phyloP scores from a whole-genome alignment of 73 alveolate genomes.

The Uronychia setigera region DNA sequence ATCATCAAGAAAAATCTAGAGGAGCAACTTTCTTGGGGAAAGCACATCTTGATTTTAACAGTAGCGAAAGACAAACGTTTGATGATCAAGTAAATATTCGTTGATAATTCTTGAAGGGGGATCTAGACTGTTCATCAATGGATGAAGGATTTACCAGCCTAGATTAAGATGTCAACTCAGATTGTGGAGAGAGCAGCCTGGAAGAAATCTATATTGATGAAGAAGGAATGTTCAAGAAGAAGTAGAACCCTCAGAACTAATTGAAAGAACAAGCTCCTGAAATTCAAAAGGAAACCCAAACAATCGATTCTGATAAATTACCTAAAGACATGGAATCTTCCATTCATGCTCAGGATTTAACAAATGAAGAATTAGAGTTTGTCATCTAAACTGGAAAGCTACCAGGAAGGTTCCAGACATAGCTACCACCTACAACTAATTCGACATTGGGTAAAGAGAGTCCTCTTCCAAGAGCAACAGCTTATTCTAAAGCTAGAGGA shows the following conservation, averaged over 20 bases:
- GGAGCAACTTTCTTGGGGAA: neutral
- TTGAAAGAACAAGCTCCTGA: too few relatives aligned
- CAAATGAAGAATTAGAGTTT: slow-evolving; percentile 45
- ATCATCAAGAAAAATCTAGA: neutral
- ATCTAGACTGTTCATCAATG: neutral
- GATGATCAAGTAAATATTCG: neutral
- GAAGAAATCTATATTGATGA: slow-evolving; percentile 3
- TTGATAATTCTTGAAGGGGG: too few relatives aligned
- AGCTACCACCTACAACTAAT: neutral
- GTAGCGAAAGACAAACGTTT: too few relatives aligned
- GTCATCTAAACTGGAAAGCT: slow-evolving; percentile 44
- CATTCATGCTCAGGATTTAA: slow-evolving; percentile 23
- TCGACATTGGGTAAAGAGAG: too few relatives aligned
- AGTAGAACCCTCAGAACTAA: too few relatives aligned
- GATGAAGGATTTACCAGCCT: neutral
- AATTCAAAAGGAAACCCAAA: neutral
- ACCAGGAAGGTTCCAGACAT: slow-evolving; percentile 20
- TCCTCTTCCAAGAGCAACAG: neutral
- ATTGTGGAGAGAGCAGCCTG: neutral
- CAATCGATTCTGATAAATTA: neutral
- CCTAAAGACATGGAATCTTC: neutral
- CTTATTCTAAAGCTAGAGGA: too few relatives aligned
- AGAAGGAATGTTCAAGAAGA: slow-evolving; percentile 15
- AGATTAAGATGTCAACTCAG: neutral
- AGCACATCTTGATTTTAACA: too few relatives aligned